A percentile compares a stretch with the other conserved stretches of the same genome.
phyloP scores from a whole-genome alignment of 495 filamentous ascomycete species.

The Oidiodendron maius region DNA sequence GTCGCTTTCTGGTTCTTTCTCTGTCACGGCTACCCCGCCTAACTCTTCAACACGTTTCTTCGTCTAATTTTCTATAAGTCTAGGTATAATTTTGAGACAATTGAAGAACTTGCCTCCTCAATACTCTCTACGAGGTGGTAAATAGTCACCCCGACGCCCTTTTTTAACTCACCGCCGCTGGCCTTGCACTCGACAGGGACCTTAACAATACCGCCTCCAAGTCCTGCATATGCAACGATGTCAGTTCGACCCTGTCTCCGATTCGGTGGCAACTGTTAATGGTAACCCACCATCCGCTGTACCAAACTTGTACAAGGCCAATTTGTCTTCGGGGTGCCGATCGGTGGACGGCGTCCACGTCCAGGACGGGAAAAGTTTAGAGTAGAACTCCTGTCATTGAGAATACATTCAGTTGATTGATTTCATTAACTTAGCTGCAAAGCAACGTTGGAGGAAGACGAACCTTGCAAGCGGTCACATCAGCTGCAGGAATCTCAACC shows the following conservation, averaged over 20 bases:
- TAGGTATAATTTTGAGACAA: not conserved
- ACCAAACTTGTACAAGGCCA: slow-evolving; percentile 8
- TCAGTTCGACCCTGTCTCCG: no score
- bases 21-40: not conserved
- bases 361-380: slow-evolving; percentile 13
- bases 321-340: slow-evolving; percentile 8
- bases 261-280: not conserved
- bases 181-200: slow-evolving; percentile 3
- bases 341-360: slow-evolving; percentile 7
- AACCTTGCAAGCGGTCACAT: slow-evolving; percentile 9
- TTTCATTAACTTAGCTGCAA: not conserved
- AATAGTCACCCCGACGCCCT: slow-evolving; percentile 10
- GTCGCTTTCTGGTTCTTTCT: slow-evolving; percentile 4
- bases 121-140: slow-evolving; percentile 11
- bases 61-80: slow-evolving; percentile 2
- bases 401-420: not conserved
- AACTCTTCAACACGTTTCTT: slow-evolving; percentile 1
- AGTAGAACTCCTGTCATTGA: slow-evolving; percentile 8
- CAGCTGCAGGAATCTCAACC: slow-evolving; percentile 13
- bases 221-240: not conserved
- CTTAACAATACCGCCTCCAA: slow-evolving; percentile 9
- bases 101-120: slow-evolving; percentile 4
- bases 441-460: not conserved
- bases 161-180: not conserved
- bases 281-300: not conserved